A percentile compares a stretch with the other conserved stretches of the same genome.
Conservation (phyloP, 352 stramenopile genomes). For the Phytophthora citrophthora region DNA sequence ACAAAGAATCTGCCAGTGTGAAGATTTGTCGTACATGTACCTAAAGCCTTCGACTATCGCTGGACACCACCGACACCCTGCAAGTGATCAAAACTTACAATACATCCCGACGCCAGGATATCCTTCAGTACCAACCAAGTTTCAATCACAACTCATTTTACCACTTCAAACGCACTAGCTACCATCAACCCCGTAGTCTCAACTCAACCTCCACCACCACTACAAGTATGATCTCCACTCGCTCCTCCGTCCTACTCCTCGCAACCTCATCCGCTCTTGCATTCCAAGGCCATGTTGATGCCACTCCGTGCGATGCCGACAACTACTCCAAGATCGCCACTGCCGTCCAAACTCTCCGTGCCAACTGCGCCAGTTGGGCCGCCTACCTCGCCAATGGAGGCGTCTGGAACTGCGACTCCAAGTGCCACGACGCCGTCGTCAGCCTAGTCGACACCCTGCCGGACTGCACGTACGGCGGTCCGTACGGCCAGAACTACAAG, state of each 20-base stretch:
- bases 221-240: constrained; percentile 5
- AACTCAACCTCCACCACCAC: neutral
- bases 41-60: neutral
- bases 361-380: constrained; percentile 14
- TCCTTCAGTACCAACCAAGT: no score
- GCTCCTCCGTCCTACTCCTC: neutral
- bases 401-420: constrained; percentile 19
- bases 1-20: no score
- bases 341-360: constrained; percentile 8
- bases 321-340: constrained; percentile 1
- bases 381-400: constrained; percentile 20
- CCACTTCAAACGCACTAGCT: neutral
- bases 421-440: constrained; percentile 10
- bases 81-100: no score
- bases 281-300: constrained; percentile 1
- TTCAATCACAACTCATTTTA: no score
- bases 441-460: constrained; percentile 15
- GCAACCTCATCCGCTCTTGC: neutral
- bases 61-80: no score
- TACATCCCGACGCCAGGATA: no score
- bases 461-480: constrained; percentile 14
- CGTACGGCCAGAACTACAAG: constrained; percentile 23
- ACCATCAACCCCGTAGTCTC: neutral
- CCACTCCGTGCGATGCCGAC: neutral
- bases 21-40: no score